A percentile compares a stretch with the other conserved stretches of the same genome.
Conservation (phyloP, 2,329 filamentous ascomycete genomes). For the Phialophora tarda region DNA sequence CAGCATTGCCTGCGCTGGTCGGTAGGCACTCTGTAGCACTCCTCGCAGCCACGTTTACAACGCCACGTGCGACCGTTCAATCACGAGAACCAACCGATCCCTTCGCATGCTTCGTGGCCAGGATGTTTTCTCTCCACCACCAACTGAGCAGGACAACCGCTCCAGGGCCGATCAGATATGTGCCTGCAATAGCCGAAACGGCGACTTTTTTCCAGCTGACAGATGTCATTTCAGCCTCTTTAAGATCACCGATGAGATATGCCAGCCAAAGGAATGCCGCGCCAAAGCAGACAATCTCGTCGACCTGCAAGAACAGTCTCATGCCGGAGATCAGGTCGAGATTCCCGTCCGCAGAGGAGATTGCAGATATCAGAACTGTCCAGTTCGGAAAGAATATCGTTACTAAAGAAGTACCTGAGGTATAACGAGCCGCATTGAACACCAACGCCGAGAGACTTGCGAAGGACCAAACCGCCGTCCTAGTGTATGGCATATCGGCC, state of each 20-base stretch:
- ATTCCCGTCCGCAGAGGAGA: slow-evolving; percentile 38
- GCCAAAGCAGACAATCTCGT: slow-evolving; percentile 16
- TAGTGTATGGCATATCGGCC: slow-evolving; percentile 18
- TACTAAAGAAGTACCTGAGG: not conserved
- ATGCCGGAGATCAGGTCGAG: slow-evolving; percentile 34
- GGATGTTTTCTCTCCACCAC: slow-evolving; percentile 46
- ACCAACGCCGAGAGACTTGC: slow-evolving; percentile 10
- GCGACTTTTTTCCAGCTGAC: slow-evolving; percentile 40
- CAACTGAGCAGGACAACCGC: slow-evolving; percentile 42
- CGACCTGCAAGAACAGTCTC: slow-evolving; percentile 18
- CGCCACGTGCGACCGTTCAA: not conserved
- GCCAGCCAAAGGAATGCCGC: slow-evolving; percentile 43
- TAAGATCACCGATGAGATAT: slow-evolving; percentile 45
- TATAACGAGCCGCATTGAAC: slow-evolving; percentile 6
- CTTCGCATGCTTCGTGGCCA: slow-evolving; percentile 40
- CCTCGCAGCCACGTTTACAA: not conserved
- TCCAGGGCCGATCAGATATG: slow-evolving; percentile 42
- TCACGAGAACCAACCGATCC: not conserved
- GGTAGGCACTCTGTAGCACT: not conserved
- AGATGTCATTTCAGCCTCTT: slow-evolving; percentile 41
- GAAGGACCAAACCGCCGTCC: slow-evolving; percentile 2
- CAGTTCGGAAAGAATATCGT: slow-evolving; percentile 12
- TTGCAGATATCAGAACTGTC: slow-evolving; percentile 3
- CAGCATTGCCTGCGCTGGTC: not conserved
- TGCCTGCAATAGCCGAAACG: slow-evolving; percentile 27